phyloP scores from a whole-genome alignment of 2,329 filamentous ascomycete species.

The Cyclaneusma minus region DNA sequence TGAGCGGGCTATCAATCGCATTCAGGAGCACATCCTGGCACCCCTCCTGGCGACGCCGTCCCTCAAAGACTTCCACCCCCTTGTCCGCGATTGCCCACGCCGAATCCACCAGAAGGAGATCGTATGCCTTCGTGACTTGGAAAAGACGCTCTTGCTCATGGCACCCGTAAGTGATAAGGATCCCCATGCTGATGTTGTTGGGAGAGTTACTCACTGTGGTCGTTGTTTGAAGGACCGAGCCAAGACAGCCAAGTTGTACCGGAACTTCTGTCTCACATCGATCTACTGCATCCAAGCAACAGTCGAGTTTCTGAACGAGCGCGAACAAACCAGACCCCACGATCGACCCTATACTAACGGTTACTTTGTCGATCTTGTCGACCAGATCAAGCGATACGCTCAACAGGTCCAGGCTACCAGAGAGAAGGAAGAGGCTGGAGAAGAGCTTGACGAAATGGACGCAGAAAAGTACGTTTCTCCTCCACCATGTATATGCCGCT shows the following conservation, averaged over 20 bases:
- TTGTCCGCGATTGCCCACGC: slow-evolving; percentile 63
- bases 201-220: slow-evolving; percentile 53
- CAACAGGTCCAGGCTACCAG: slow-evolving; percentile 65
- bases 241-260: slow-evolving; percentile 55
- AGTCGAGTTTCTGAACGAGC: slow-evolving; percentile 70
- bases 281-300: slow-evolving; percentile 83
- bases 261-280: slow-evolving; percentile 79
- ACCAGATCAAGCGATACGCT: slow-evolving; percentile 84
- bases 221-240: slow-evolving; percentile 55
- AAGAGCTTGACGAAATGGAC: slow-evolving; percentile 37
- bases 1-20: slow-evolving; percentile 56
- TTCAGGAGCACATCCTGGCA: slow-evolving; percentile 62
- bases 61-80: slow-evolving; percentile 65
- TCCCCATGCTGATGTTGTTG: slow-evolving; percentile 38
- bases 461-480: slow-evolving; percentile 35
- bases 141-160: slow-evolving; percentile 83
- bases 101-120: slow-evolving; percentile 76
- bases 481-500: slow-evolving; percentile 1
- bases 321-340: slow-evolving; percentile 68
- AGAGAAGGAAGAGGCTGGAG: slow-evolving; percentile 43
- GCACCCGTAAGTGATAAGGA: slow-evolving; percentile 71
- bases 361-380: slow-evolving; percentile 92
- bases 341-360: slow-evolving; percentile 90
- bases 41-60: slow-evolving; percentile 61
- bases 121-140: slow-evolving; percentile 79